A percentile compares a stretch with the other conserved stretches of the same genome.
Conservation (phyloP, 148 eudicot species). For the Fallopia convolvulus region DNA sequence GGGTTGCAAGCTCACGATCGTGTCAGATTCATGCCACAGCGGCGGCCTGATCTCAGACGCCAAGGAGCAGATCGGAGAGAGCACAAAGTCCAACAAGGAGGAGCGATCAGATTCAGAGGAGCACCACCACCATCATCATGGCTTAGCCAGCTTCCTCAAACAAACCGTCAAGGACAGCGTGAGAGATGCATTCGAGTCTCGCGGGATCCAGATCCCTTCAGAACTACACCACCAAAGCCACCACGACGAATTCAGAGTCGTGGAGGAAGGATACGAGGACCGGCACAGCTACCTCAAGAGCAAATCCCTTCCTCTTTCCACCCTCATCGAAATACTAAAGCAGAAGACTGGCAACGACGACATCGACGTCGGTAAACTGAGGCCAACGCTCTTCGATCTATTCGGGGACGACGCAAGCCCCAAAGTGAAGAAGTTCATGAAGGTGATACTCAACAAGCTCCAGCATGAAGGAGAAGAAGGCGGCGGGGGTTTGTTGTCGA, state of each 20-base stretch:
- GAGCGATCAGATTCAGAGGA: neutral
- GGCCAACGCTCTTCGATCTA: slow-evolving; percentile 75
- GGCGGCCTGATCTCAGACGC: slow-evolving; percentile 79
- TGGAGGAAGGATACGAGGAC: slow-evolving; percentile 31
- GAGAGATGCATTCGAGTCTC: slow-evolving; percentile 45
- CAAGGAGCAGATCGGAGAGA: slow-evolving; percentile 82
- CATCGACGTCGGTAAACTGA: slow-evolving; percentile 70
- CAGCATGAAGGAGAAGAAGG: slow-evolving; percentile 17
- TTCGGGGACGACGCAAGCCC: slow-evolving; percentile 94
- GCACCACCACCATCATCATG: slow-evolving; percentile 10
- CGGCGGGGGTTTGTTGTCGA: slow-evolving; percentile 34
- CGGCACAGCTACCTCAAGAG: slow-evolving; percentile 43
- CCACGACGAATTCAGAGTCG: slow-evolving; percentile 32
- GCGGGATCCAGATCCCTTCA: slow-evolving; percentile 64
- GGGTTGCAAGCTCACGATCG: slow-evolving; percentile 63
- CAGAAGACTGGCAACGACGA: slow-evolving; percentile 84
- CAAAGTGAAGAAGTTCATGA: slow-evolving; percentile 92
- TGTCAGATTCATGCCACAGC: slow-evolving; percentile 92
- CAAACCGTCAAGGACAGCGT: slow-evolving; percentile 27
- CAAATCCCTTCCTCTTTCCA: slow-evolving; percentile 69
- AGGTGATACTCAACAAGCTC: slow-evolving; percentile 52
- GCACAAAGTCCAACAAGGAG: neutral
- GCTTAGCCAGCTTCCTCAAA: slow-evolving; percentile 42
- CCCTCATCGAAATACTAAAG: slow-evolving; percentile 77
- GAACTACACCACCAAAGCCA: slow-evolving; percentile 29